Conservation (phyloP, 2,329 filamentous ascomycete species). For the Kalaharituber pfeilii region DNA sequence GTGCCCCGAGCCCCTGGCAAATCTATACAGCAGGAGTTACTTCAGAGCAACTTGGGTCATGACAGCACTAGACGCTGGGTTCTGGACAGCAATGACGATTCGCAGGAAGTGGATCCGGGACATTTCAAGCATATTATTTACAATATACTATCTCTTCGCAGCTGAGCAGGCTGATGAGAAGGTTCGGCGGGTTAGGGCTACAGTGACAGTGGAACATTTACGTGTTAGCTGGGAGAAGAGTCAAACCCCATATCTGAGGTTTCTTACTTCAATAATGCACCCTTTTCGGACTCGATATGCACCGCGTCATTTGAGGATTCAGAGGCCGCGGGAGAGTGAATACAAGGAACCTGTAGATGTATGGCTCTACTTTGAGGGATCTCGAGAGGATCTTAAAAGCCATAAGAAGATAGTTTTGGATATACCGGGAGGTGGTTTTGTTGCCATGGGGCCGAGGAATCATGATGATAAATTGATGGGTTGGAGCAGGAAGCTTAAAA, state of each 20-base stretch:
- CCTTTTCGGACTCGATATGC: slow-evolving; percentile 35
- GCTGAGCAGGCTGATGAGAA: slow-evolving; percentile 94
- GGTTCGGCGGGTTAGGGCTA: slow-evolving; percentile 65
- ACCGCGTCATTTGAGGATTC: slow-evolving; percentile 68
- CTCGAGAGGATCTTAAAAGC: slow-evolving; percentile 55
- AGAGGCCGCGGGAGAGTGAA: slow-evolving; percentile 58
- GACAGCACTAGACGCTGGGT: slow-evolving; percentile 85
- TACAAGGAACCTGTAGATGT: slow-evolving; percentile 68
- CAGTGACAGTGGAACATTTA: slow-evolving; percentile 77
- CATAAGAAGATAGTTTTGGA: slow-evolving; percentile 70
- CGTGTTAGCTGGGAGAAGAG: slow-evolving; percentile 92
- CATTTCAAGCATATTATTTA: slow-evolving; percentile 65
- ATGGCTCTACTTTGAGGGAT: slow-evolving; percentile 91
- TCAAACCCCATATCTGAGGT: slow-evolving; percentile 59
- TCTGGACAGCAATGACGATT: slow-evolving; percentile 97
- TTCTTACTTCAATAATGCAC: slow-evolving; percentile 16
- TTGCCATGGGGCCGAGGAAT: slow-evolving; percentile 88
- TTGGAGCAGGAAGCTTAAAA: slow-evolving; percentile 74
- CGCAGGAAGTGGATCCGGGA: slow-evolving; percentile 64
- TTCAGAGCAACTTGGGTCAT: slow-evolving; percentile 95
- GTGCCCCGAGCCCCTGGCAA: slow-evolving; percentile 80
- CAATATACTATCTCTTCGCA: slow-evolving; percentile 76
- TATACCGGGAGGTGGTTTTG: slow-evolving; percentile 84
- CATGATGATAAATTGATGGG: slow-evolving; percentile 87
- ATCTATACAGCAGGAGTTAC: slow-evolving; percentile 81